A percentile compares a stretch with the other conserved stretches of the same genome.
Evolutionary conservation across 768 basidiomycete species (phyloP).

Genomic region (Pleurotus sapidus): DNA sequence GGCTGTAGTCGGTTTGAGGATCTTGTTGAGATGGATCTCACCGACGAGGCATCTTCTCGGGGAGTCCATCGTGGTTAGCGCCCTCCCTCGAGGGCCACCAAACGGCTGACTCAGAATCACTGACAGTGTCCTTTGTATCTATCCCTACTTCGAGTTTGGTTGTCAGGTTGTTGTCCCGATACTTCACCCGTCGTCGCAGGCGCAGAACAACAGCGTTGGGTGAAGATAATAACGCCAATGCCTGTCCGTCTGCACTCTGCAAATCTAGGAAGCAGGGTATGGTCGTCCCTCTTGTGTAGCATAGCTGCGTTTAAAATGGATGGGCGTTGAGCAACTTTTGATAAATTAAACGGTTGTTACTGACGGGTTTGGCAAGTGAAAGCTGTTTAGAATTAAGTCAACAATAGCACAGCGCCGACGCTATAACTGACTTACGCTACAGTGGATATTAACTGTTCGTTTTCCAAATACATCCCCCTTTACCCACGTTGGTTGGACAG

Average conservation of each 20-base stretch:
- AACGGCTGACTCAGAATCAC: conserved; percentile 24
- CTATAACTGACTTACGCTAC: conserved; percentile 24
- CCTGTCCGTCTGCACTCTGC: conserved; percentile 28
- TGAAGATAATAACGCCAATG: conserved; percentile 30
- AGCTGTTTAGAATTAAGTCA: conserved; percentile 21
- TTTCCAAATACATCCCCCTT: conserved; percentile 25
- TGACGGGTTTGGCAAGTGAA: conserved; percentile 37
- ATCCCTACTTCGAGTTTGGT: conserved; percentile 4
- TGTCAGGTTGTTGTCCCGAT: conserved; percentile 11
- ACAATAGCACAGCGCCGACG: conserved; percentile 2
- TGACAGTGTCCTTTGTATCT: conserved; percentile 23
- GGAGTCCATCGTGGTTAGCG: conserved; percentile 4
- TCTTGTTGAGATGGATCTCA: conserved; percentile 32
- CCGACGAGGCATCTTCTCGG: conserved; percentile 26
- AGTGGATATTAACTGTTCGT: conserved; percentile 26
- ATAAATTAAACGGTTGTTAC: conserved; percentile 8
- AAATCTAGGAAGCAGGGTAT: conserved; percentile 34
- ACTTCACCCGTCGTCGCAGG: conserved; percentile 24
- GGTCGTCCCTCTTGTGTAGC: conserved; percentile 36
- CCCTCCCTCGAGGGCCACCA: conserved; percentile 29
- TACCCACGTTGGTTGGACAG: conserved; percentile 20
- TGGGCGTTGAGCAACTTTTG: neutral
- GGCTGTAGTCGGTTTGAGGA: conserved; percentile 32
- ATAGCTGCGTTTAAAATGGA: conserved; percentile 23
- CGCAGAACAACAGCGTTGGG: conserved; percentile 30